These are phyloP conservation scores for Calonectria fujianensis DNA, from an alignment of 2,329 filamentous ascomycete species.

Conservation along the genomic window DNA sequence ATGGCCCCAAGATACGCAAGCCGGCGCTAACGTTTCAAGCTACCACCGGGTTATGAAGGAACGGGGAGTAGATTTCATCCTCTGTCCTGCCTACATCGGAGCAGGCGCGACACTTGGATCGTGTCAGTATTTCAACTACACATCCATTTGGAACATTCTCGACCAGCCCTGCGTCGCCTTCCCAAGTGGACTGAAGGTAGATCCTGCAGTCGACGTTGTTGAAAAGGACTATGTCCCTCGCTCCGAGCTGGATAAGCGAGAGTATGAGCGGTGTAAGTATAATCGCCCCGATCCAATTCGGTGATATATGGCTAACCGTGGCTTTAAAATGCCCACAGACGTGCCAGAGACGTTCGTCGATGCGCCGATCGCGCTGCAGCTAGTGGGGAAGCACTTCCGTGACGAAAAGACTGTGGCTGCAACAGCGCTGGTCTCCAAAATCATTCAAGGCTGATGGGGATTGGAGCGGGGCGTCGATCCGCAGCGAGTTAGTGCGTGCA, in stretches of 20 bases:
- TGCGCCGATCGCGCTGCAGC: conserved; percentile 47
- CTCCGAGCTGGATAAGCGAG: conserved; percentile 4
- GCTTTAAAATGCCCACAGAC: background rate
- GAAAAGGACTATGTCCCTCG: conserved; percentile 31
- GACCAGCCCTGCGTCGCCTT: conserved; percentile 55
- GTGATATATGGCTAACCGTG: background rate
- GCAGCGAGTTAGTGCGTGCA: background rate
- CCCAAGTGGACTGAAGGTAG: conserved; percentile 49
- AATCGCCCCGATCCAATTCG: background rate
- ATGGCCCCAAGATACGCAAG: background rate
- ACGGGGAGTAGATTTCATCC: conserved; percentile 53
- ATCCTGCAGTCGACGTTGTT: conserved; percentile 30
- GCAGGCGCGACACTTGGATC: conserved; percentile 46
- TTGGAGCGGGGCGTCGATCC: background rate
- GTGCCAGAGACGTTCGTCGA: conserved; percentile 38
- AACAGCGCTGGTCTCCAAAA: conserved; percentile 40
- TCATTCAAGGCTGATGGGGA: conserved; percentile 15
- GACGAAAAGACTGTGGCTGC: conserved; percentile 48
- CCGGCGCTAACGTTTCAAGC: background rate
- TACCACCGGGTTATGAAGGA: conserved; percentile 45
- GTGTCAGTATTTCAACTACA: conserved; percentile 55
- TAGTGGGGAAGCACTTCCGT: conserved; percentile 50
- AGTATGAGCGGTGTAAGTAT: conserved; percentile 6
- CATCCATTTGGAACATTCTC: conserved; percentile 58
- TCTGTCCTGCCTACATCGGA: conserved; percentile 54